A percentile compares a stretch with the other conserved stretches of the same genome.
These are phyloP conservation scores for Pleoardoris graminearum DNA, from an alignment of 2,329 filamentous ascomycete genomes.

Conservation along the genomic window DNA sequence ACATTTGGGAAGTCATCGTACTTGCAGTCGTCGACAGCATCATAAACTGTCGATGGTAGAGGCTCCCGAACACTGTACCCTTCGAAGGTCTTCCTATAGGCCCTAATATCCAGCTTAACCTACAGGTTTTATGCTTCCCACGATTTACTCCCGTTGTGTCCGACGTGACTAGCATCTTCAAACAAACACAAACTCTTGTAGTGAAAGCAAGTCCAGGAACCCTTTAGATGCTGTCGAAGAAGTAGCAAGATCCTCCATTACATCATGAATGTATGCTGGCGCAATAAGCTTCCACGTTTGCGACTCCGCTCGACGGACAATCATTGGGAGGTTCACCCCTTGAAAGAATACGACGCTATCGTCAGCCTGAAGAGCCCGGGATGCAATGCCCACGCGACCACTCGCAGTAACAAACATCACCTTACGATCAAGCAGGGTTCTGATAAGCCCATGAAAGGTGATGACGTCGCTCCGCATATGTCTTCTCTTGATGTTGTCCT, in stretches of 20 bases:
- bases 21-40: neutral
- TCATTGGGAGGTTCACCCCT: conserved; percentile 2
- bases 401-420: neutral
- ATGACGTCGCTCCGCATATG: neutral
- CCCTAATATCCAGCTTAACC: too few species aligned
- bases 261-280: conserved; percentile 4
- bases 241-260: neutral
- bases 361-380: neutral
- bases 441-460: neutral
- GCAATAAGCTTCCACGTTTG: conserved; percentile 1
- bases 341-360: conserved; percentile 3
- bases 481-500: neutral
- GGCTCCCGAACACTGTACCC: too few species aligned
- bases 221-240: too few species aligned
- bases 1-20: neutral
- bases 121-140: too few species aligned
- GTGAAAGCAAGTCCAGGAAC: too few species aligned
- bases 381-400: neutral
- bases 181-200: neutral
- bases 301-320: neutral
- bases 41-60: too few species aligned
- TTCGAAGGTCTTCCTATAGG: too few species aligned
- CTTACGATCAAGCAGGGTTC: conserved; percentile 2
- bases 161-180: too few species aligned
- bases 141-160: too few species aligned